These are phyloP conservation scores for Amauroascus verrucosus DNA, from an alignment of 2,329 filamentous ascomycete species.

Conservation along the genomic window DNA sequence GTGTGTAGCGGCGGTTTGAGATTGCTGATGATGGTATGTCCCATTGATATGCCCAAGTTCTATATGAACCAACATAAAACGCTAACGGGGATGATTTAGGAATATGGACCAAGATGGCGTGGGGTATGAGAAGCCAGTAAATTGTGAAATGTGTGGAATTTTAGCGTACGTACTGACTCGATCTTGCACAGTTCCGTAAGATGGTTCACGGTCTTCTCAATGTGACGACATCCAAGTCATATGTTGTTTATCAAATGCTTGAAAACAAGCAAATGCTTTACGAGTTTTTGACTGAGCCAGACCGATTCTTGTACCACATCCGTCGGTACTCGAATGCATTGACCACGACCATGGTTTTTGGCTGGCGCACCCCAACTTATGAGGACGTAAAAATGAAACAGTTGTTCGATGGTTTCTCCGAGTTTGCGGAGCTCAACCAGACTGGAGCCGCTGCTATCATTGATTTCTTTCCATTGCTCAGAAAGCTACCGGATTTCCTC, in stretches of 20 bases:
- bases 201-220: slow-evolving; percentile 41
- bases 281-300: slow-evolving; percentile 39
- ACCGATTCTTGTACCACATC: slow-evolving; percentile 37
- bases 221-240: slow-evolving; percentile 37
- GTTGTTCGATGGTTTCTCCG: slow-evolving; percentile 15
- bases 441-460: slow-evolving; percentile 15
- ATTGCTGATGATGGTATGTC: slow-evolving; percentile 26
- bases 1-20: slow-evolving; percentile 23
- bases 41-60: neutral
- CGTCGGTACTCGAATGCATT: slow-evolving; percentile 42
- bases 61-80: neutral
- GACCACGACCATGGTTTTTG: slow-evolving; percentile 43
- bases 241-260: slow-evolving; percentile 47
- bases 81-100: slow-evolving; percentile 11
- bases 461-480: slow-evolving; percentile 18
- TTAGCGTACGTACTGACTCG: neutral
- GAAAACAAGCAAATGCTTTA: slow-evolving; percentile 46
- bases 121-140: neutral
- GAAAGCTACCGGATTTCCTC: slow-evolving; percentile 17
- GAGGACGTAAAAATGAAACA: slow-evolving; percentile 37
- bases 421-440: slow-evolving; percentile 15
- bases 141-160: neutral
- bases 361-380: slow-evolving; percentile 35
- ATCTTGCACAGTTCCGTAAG: slow-evolving; percentile 22
- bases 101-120: slow-evolving; percentile 24